Evolutionary conservation across 257 asterid genomes (phyloP), one percentile per base, ranked within the genome.

Genomic region (Capsicum baccatum): DNA sequence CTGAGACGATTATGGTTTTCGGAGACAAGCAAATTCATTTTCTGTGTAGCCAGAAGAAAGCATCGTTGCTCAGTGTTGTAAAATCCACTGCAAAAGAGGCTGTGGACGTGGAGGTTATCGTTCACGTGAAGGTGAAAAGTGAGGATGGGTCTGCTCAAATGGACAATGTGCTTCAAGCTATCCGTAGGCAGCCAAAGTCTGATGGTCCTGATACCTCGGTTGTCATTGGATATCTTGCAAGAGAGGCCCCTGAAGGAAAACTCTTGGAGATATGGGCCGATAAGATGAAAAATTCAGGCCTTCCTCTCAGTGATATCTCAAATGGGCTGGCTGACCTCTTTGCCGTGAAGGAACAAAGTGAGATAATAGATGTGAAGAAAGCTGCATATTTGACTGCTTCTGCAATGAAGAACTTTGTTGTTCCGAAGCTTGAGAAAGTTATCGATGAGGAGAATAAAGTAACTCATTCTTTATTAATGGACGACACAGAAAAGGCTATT

Each of bases 11-110:
- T 39, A 86, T 86, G 88, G 86, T 86, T 57, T 86, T 86, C 11
- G 80, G 62, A 79, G 63, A 86, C 60, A 83, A 83, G 52, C 84
- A 86, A 54, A 83, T 86, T 56, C 88, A 86, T 81, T 82, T 86
- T 67, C 80, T 86, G 66, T 86, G 88, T 86, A 86, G 88, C 84
- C 88, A 83, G 58, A 86, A 86, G 82, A 86, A 86, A 50, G 84
- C 82, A 15, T 54, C 82, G 2, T 86, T 86, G 63, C 83, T 86
- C 37, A 70, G 50, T 74, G 88, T 56, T 79, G 86, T 83, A 56
- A 86, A 66, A 83, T 78, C 26, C 13, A 10, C 88, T 37, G 84
- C 88, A 9, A 86, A 86, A 68, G 88, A 64, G 54, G 68, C 63
- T 68, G 58, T 66, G 55, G 67, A 79, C 26, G 68, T 86, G 54